Evolutionary conservation across 1,139 yeast genomes (phyloP), one percentile per base, ranked within the genome.

Genomic region (Pichia sp.): DNA sequence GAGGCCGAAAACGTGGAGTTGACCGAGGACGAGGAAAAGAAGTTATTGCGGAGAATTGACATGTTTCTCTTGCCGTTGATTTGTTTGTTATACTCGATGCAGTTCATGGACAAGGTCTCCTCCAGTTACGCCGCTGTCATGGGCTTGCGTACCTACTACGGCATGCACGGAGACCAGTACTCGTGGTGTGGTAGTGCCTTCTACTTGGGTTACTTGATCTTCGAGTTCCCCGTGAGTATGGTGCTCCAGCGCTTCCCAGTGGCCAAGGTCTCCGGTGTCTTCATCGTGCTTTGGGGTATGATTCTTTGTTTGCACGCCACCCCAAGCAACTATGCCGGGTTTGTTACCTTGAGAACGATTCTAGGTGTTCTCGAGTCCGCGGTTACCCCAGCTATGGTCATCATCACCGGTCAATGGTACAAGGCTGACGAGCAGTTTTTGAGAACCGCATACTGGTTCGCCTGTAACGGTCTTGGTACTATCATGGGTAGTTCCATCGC

Each of bases 41-140:
- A 67, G 57, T 53, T 79, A 10, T 65, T 74, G n/a, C 58, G 79
- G 51, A 84, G 82, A 60, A 78, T 80, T 40, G 87, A 83, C 62
- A 44, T 74, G 16, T 75, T 66, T 57, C 62, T 84, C 56, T 67
- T 81, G 58, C 85, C 88, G 0, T 54, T 83, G 39, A 71, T 83
- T 73, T 75, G 83, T 61, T 55, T 78, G 16, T 65, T 82, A 19
- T 81, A 81, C 62, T 74, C 82, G 18, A 69, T 76, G 44, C 89
- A 84, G 65, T 81, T 77, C 55, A 80, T 84, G 82, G 90, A 84
- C 65, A 85, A 85, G 62, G 67, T 74, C 18, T 70, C 87, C 7
- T 79, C 75, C 39, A 71, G 83, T 18, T 77, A 75, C 54, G 87
- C 87, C 4, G 75, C 87, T 1, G 74, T 84, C 50, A 72, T 83